A percentile compares a stretch with the other conserved stretches of the same genome.
Conservation (phyloP, 805 yeast genomes). For the Zygosaccharomyces bisporus region DNA sequence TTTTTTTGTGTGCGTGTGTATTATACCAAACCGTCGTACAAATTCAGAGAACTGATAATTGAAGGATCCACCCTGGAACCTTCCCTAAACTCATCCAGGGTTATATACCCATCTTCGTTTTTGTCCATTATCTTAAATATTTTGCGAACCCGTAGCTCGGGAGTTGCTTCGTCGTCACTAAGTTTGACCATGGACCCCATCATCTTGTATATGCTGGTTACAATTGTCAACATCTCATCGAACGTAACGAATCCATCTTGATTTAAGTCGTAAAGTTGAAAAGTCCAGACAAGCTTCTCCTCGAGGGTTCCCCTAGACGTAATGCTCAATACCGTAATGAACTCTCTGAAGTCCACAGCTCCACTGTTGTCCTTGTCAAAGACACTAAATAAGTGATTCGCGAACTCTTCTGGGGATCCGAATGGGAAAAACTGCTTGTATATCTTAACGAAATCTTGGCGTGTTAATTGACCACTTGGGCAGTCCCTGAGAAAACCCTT, state of each 20-base stretch:
- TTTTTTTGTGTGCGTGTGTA: slow-evolving; percentile 1
- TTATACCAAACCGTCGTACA: slow-evolving; percentile 77
- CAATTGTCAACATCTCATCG: slow-evolving; percentile 75
- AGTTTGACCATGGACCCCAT: slow-evolving; percentile 89
- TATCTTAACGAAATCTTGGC: slow-evolving; percentile 84
- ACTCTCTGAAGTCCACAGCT: slow-evolving; percentile 85
- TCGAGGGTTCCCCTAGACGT: slow-evolving; percentile 82
- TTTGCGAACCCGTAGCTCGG: slow-evolving; percentile 80
- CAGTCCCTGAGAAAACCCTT: slow-evolving; percentile 94
- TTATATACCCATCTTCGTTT: slow-evolving; percentile 62
- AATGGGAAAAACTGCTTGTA: slow-evolving; percentile 97
- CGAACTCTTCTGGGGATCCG: slow-evolving; percentile 92
- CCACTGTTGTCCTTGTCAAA: slow-evolving; percentile 82
- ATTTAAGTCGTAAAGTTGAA: slow-evolving; percentile 79
- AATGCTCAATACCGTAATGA: slow-evolving; percentile 79
- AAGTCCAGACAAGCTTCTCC: slow-evolving; percentile 87
- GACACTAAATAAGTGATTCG: slow-evolving; percentile 81
- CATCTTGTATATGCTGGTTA: slow-evolving; percentile 87
- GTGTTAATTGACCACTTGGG: slow-evolving; percentile 82
- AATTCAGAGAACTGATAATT: slow-evolving; percentile 67
- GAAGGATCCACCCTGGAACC: slow-evolving; percentile 77
- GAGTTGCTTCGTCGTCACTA: slow-evolving; percentile 87
- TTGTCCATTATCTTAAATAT: slow-evolving; percentile 73
- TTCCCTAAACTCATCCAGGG: slow-evolving; percentile 79
- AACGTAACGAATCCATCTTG: slow-evolving; percentile 72